Percentiles rank a stretch among this genome's conserved stretches.
Conservation (phyloP, 495 filamentous ascomycete genomes). For the Friedmanniomyces endolithicus region DNA sequence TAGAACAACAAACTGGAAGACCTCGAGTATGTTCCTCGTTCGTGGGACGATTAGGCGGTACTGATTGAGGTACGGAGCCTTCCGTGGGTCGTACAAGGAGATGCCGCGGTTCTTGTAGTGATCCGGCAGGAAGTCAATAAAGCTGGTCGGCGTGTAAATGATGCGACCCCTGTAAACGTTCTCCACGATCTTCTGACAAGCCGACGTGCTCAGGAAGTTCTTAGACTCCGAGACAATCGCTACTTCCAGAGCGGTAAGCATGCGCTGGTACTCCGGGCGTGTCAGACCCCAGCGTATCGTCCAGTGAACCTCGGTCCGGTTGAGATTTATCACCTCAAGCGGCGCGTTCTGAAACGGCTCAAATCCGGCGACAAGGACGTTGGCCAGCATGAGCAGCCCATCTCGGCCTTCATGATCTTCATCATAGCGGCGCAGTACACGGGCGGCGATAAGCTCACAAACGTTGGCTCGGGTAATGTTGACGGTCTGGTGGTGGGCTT, state of each 20-base stretch:
- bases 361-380: slow-evolving; percentile 61
- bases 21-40: slow-evolving; percentile 54
- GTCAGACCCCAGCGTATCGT: slow-evolving; percentile 27
- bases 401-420: slow-evolving; percentile 51
- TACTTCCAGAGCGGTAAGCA: slow-evolving; percentile 55
- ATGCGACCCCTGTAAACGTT: slow-evolving; percentile 53
- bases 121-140: slow-evolving; percentile 60
- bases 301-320: slow-evolving; percentile 36
- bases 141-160: slow-evolving; percentile 57
- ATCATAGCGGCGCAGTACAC: slow-evolving; percentile 53
- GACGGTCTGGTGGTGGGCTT: slow-evolving; percentile 57
- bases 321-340: slow-evolving; percentile 39
- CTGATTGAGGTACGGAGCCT: slow-evolving; percentile 57
- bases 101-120: slow-evolving; percentile 62
- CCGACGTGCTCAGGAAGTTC: slow-evolving; percentile 50
- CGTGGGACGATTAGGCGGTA: slow-evolving; percentile 61
- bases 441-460: slow-evolving; percentile 55
- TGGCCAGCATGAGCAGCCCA: slow-evolving; percentile 52
- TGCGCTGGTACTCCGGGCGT: slow-evolving; percentile 43
- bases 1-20: slow-evolving; percentile 52
- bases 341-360: slow-evolving; percentile 60
- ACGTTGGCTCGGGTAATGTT: slow-evolving; percentile 52
- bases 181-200: slow-evolving; percentile 58
- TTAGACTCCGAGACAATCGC: slow-evolving; percentile 60
- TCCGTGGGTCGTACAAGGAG: slow-evolving; percentile 53